Evolutionary conservation across 306 rosid genomes (phyloP).

Genomic region (Calophaca sinica): DNA sequence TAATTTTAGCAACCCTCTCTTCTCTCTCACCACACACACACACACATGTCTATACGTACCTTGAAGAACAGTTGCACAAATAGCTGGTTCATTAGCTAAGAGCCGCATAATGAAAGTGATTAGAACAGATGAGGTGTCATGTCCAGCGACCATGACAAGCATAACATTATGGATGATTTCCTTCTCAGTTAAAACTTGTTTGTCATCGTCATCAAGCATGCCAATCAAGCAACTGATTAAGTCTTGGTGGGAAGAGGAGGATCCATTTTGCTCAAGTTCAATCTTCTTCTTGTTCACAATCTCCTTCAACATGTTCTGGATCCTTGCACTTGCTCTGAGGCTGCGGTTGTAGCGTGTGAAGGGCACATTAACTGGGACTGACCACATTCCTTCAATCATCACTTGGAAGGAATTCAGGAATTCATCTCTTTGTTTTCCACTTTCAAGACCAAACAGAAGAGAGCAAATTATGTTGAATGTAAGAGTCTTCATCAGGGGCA

Average conservation of each 20-base stretch:
- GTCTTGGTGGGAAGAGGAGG: conserved; percentile 58
- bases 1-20: background rate
- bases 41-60: conserved; percentile 48
- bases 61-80: conserved; percentile 66
- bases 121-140: conserved; percentile 73
- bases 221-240: conserved; percentile 71
- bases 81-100: conserved; percentile 62
- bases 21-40: no score
- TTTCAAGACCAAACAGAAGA: conserved; percentile 70
- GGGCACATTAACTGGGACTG: conserved; percentile 72
- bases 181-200: conserved; percentile 59
- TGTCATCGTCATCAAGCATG: conserved; percentile 47
- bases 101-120: conserved; percentile 63
- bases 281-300: conserved; percentile 56
- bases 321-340: conserved; percentile 63
- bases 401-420: conserved; percentile 51
- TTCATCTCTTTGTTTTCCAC: conserved; percentile 62
- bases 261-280: conserved; percentile 48
- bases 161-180: conserved; percentile 68
- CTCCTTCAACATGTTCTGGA: conserved; percentile 56
- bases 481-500: conserved; percentile 77
- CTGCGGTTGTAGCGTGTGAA: conserved; percentile 73
- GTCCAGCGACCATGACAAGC: conserved; percentile 77
- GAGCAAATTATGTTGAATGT: conserved; percentile 77
- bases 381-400: conserved; percentile 70